Conservation (phyloP, 176 grass and related monocot genomes). For the Bromus sterilis region DNA sequence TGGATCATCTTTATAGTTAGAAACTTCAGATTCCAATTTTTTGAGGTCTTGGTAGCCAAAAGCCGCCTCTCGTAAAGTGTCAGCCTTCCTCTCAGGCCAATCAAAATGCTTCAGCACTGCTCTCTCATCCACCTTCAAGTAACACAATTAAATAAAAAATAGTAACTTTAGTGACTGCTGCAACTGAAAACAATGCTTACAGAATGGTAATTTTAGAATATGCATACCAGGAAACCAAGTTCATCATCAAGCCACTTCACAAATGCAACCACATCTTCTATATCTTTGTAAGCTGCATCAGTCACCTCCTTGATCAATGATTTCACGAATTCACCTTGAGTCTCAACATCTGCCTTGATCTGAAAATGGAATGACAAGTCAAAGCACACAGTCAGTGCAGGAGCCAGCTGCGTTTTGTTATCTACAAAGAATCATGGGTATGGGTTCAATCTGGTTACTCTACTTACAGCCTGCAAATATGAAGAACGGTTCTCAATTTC, state of each 20-base stretch:
- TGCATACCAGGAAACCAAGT: slow-evolving; percentile 86
- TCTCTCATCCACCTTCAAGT: slow-evolving; percentile 84
- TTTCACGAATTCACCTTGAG: slow-evolving; percentile 98
- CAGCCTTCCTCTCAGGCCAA: slow-evolving; percentile 98
- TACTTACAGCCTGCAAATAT: slow-evolving; percentile 87
- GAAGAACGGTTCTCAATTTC: slow-evolving; percentile 99
- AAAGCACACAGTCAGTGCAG: slow-evolving; percentile 3
- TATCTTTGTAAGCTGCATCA: slow-evolving; percentile 82
- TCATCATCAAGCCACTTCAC: slow-evolving; percentile 99
- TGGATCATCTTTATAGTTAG: slow-evolving; percentile 78
- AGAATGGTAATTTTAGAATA: neutral
- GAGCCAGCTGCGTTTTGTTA: slow-evolving; percentile 2
- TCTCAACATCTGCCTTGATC: slow-evolving; percentile 98
- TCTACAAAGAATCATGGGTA: slow-evolving; percentile 4
- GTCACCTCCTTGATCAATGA: slow-evolving; percentile 98
- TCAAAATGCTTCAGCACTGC: slow-evolving; percentile 98
- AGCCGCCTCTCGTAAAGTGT: slow-evolving; percentile 87
- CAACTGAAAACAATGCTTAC: slow-evolving; percentile 13
- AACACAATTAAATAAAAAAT: neutral
- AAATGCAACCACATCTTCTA: slow-evolving; percentile 98
- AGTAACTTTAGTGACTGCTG: slow-evolving; percentile 15
- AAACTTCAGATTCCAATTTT: slow-evolving; percentile 84
- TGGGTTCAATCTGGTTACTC: neutral
- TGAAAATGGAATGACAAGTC: slow-evolving; percentile 21
- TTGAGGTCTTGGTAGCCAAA: slow-evolving; percentile 94